phyloP scores from a whole-genome alignment of 2,329 filamentous ascomycete species.

The Nemania serpens region DNA sequence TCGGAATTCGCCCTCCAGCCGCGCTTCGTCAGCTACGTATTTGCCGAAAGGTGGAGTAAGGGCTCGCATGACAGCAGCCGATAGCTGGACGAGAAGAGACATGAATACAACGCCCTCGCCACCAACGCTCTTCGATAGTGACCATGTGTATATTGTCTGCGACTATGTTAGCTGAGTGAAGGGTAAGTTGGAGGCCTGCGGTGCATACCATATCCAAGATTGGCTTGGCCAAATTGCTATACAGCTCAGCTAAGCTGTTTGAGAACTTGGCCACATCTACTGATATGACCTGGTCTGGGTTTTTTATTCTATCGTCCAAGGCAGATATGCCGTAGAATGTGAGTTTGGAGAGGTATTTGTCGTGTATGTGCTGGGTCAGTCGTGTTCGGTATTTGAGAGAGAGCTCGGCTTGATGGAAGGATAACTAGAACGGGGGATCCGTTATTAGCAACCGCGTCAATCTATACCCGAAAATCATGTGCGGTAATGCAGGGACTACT shows the following conservation, averaged over 20 bases:
- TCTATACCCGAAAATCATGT: neutral
- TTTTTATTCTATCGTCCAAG: slow-evolving; percentile 96
- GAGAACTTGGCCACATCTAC: slow-evolving; percentile 97
- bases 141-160: slow-evolving; percentile 88
- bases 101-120: slow-evolving; percentile 95
- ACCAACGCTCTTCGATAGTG: slow-evolving; percentile 90
- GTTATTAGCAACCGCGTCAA: neutral
- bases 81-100: slow-evolving; percentile 90
- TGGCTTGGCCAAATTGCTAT: slow-evolving; percentile 95
- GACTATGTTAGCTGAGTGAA: slow-evolving; percentile 33
- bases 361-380: slow-evolving; percentile 92
- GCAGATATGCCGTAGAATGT: slow-evolving; percentile 97
- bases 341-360: slow-evolving; percentile 95
- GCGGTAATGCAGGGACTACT: slow-evolving; percentile 37
- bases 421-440: slow-evolving; percentile 61
- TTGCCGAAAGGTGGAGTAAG: slow-evolving; percentile 95
- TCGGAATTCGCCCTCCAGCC: slow-evolving; percentile 92
- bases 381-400: slow-evolving; percentile 91
- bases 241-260: slow-evolving; percentile 90
- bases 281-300: slow-evolving; percentile 95
- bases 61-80: slow-evolving; percentile 89
- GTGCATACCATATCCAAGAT: slow-evolving; percentile 80
- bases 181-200: neutral
- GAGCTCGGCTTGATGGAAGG: slow-evolving; percentile 94
- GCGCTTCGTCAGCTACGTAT: slow-evolving; percentile 95